Base-by-base conservation (phyloP, 352 stramenopile species). In the Phytophthora idaei region DNA sequence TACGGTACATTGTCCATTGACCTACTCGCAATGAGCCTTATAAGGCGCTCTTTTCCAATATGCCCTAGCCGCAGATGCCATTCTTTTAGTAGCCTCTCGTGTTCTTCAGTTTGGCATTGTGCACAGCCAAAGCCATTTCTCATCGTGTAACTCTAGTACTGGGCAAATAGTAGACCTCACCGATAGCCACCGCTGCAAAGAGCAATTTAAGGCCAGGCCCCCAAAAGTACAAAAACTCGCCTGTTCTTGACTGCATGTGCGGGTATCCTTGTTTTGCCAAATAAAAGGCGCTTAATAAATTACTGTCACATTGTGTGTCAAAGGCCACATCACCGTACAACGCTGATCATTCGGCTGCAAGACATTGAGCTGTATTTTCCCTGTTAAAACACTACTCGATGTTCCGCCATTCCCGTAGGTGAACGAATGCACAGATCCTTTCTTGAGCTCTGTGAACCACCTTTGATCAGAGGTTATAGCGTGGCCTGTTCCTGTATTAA, bases 11-110 rank as follows among this genome's bases (percentile, higher is more conserved):
- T 39, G 5, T 39, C 34, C 34, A 12, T 39, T 14, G 34, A 3
- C 12, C 34, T 39, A 39, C 34, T 39, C 12, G 34, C 34, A 39
- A 39, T 39, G 7, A 9, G 7, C 9, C 34, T 39, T 39, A 39
- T 39, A 39, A 36, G 34, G 34, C 9, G 34, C 34, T 39, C 41
- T 39, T 39, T 45, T 45, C 39, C 39, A 25, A 45, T 51, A 49
- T 59, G 49, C 12, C 49, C 58, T 27, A 66, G 17, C 41, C 49
- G 17, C 2, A 65, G 5, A n/a, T 65, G 48, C 39, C 29, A 65
- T 37, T 65, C 48, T 34, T 56, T 56, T 12, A 45, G 11, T 45
- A 45, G 39, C 12, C 6, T n/a, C 12, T 45, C 6, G 17, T 12
- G 15, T 21, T 45, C 12, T 9, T 25, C 15, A 45, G 39, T n/a